Evolutionary conservation across 306 rosid species (phyloP).

Genomic region (Sphenostylis stenocarpa): DNA sequence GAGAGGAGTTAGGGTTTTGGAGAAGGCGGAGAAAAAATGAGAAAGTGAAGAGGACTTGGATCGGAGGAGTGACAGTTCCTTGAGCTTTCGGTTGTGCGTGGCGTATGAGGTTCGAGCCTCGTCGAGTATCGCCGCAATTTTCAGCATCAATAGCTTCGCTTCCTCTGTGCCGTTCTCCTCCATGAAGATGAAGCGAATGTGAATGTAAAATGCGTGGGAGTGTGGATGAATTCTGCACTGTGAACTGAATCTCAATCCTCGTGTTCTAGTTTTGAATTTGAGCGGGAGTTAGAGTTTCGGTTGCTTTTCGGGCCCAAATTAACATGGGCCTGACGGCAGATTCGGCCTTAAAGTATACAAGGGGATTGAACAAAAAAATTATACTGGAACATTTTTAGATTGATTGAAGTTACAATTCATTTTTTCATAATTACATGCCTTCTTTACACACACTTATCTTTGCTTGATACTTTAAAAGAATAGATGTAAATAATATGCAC

Average conservation of each 20-base stretch:
- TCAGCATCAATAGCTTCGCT: conserved; percentile 42
- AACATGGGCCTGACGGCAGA: neutral
- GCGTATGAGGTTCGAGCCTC: conserved; percentile 75
- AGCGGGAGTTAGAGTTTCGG: conserved; percentile 39
- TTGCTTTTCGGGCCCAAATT: neutral
- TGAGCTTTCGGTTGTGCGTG: conserved; percentile 82
- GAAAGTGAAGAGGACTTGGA: conserved; percentile 48
- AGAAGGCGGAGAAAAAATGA: conserved; percentile 68
- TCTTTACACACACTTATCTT: neutral
- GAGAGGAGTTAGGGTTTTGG: conserved; percentile 62
- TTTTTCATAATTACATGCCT: neutral
- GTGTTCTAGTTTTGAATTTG: conserved; percentile 46
- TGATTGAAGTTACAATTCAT: too few relatives aligned
- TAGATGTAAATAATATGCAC: too few relatives aligned
- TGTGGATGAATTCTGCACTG: neutral
- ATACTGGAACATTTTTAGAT: too few relatives aligned
- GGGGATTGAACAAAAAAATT: too few relatives aligned
- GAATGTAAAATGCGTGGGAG: neutral
- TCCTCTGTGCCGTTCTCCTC: conserved; percentile 36
- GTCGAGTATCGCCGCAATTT: conserved; percentile 62
- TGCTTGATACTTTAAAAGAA: too few relatives aligned
- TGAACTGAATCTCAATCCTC: neutral
- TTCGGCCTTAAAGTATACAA: too few relatives aligned
- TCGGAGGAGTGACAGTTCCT: conserved; percentile 70
- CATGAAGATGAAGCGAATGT: conserved; percentile 28